Conservation (phyloP, 2,329 filamentous ascomycete genomes). For the Fusarium tricinctum region DNA sequence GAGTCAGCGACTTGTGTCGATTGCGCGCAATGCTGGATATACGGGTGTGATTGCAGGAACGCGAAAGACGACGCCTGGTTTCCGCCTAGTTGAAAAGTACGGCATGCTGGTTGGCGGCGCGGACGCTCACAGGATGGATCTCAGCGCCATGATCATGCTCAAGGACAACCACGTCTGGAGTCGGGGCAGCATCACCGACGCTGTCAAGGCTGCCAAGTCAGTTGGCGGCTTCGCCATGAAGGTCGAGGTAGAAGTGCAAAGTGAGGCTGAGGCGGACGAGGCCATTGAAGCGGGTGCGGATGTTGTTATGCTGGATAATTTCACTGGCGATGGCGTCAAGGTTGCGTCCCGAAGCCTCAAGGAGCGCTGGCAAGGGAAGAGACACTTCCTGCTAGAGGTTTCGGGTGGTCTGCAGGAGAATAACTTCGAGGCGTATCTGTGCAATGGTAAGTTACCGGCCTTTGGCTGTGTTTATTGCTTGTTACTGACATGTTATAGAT, state of each 20-base stretch:
- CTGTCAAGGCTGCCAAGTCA: constrained; percentile 85
- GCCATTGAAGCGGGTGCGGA: constrained; percentile 93
- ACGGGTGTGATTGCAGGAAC: constrained; percentile 90
- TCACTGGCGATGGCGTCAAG: constrained; percentile 82
- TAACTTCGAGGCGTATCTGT: constrained; percentile 87
- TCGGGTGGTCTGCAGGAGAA: constrained; percentile 89
- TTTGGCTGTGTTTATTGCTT: not conserved
- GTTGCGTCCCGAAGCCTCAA: constrained; percentile 81
- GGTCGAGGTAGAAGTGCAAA: constrained; percentile 95
- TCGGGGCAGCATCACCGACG: constrained; percentile 85
- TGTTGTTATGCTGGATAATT: constrained; percentile 98
- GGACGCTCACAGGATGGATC: constrained; percentile 90
- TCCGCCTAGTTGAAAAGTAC: constrained; percentile 96
- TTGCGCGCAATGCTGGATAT: constrained; percentile 78
- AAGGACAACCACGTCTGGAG: constrained; percentile 99
- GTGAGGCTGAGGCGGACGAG: constrained; percentile 88
- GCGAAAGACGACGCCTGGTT: constrained; percentile 96
- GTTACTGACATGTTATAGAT: constrained; percentile 65
- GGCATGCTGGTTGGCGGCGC: constrained; percentile 95
- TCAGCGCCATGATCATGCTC: constrained; percentile 96
- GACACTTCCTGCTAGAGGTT: constrained; percentile 87
- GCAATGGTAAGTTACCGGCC: constrained; percentile 68
- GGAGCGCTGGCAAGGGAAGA: constrained; percentile 81
- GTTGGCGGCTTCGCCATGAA: constrained; percentile 93
- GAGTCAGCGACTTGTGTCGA: constrained; percentile 67